Percentiles rank a stretch among this genome's conserved stretches.
Evolutionary conservation across 805 yeast genomes (phyloP).

Genomic region (Pichia scutulata): DNA sequence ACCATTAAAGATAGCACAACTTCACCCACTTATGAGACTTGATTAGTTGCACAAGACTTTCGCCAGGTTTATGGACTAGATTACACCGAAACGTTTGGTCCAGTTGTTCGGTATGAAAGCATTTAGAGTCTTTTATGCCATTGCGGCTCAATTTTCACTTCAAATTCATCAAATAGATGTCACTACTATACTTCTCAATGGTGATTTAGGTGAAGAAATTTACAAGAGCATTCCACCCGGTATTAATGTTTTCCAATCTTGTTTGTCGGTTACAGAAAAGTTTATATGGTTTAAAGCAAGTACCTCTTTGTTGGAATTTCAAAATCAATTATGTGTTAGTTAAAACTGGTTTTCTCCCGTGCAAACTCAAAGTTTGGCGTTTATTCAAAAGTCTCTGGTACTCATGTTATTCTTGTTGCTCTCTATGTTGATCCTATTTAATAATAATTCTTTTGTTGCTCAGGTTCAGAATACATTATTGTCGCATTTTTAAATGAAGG

Average conservation of each 20-base stretch:
- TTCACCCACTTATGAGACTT: slow-evolving; percentile 1
- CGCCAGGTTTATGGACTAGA: slow-evolving; percentile 1
- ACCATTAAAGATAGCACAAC: slow-evolving; percentile 3
- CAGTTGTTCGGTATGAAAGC: not conserved
- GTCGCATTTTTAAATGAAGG: no score
- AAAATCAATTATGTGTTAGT: not conserved
- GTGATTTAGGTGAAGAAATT: slow-evolving; percentile 7
- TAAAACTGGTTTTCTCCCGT: not conserved
- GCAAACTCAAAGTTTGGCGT: not conserved
- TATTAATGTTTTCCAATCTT: not conserved
- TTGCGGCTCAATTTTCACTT: slow-evolving; percentile 5
- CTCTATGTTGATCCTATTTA: slow-evolving; percentile 1
- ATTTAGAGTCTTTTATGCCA: slow-evolving; percentile 5
- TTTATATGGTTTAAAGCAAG: slow-evolving; percentile 2
- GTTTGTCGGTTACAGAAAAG: slow-evolving; percentile 1
- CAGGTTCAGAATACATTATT: not conserved
- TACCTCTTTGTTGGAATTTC: not conserved
- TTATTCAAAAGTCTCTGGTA: not conserved
- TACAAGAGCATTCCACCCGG: slow-evolving; percentile 4
- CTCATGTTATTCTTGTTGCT: not conserved
- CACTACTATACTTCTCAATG: slow-evolving; percentile 12
- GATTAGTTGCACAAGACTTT: slow-evolving; percentile 5
- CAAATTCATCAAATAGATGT: slow-evolving; percentile 14
- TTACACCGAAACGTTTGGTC: slow-evolving; percentile 2
- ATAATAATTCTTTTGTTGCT: not conserved